Conservation (phyloP, 225 moss, liverwort and hornwort species). For the Anthoceros angustus region DNA sequence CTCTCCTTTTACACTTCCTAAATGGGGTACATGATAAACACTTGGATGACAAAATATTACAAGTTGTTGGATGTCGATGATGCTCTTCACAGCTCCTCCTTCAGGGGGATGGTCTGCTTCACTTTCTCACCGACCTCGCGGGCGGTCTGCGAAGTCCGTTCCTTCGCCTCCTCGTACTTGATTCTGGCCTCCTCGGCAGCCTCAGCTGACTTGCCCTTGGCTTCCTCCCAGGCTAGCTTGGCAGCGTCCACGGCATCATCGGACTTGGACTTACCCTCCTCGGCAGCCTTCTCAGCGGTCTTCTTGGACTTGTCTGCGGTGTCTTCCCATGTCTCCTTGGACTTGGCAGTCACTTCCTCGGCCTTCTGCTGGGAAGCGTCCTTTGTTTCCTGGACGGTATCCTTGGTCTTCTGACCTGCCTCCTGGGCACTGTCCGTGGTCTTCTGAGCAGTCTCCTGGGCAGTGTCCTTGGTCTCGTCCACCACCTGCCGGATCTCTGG, state of each 20-base stretch:
- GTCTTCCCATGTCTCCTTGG: background rate
- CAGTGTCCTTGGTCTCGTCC: background rate
- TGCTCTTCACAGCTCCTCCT: conserved; percentile 4
- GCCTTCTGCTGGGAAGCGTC: background rate
- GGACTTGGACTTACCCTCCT: background rate
- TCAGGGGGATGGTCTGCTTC: background rate
- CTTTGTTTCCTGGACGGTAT: background rate
- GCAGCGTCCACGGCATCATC: background rate
- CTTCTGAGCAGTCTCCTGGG: background rate
- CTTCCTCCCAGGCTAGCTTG: background rate
- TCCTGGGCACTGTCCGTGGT: background rate
- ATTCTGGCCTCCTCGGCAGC: background rate
- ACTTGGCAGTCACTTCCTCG: background rate
- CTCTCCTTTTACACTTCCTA: no score
- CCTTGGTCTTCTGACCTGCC: background rate
- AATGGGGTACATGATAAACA: no score
- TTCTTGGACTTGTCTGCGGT: background rate
- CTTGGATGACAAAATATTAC: no score
- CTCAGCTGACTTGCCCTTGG: background rate
- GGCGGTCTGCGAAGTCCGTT: background rate
- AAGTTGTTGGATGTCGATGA: background rate
- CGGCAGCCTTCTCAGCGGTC: background rate
- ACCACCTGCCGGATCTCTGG: background rate
- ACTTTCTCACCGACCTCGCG: background rate
- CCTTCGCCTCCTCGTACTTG: conserved; percentile 1